Percentiles rank a stretch among this genome's conserved stretches.
Conservation (phyloP, 2,329 filamentous ascomycete genomes). For the Ceratocystis cacaofunesta region DNA sequence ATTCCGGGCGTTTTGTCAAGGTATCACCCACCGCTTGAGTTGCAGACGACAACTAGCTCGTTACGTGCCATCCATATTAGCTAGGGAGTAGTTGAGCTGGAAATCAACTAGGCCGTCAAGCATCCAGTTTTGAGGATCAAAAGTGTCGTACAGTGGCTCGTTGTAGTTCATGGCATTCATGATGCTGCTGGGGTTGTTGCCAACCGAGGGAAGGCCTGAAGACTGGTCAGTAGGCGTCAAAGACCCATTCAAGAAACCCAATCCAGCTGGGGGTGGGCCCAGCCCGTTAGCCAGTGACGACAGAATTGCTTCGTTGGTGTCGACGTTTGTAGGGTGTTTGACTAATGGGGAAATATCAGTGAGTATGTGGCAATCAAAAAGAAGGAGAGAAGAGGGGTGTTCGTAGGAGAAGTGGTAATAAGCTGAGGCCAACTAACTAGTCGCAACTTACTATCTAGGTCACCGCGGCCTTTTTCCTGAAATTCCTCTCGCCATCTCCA, state of each 20-base stretch:
- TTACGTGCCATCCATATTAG: conserved; percentile 22
- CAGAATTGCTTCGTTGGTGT: conserved; percentile 58
- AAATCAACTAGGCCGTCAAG: conserved; percentile 73
- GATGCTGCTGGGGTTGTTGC: conserved; percentile 30
- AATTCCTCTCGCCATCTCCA: conserved; percentile 77
- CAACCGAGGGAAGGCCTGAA: conserved; percentile 21
- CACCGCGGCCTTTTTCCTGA: conserved; percentile 53
- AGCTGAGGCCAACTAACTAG: not conserved
- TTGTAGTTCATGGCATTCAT: conserved; percentile 40
- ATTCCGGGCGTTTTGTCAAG: not conserved
- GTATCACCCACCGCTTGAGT: not conserved
- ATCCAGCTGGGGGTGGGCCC: conserved; percentile 32
- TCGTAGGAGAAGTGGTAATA: not conserved
- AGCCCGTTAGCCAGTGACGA: conserved; percentile 44
- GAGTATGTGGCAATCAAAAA: not conserved
- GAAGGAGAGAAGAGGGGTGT: not conserved
- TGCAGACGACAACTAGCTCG: not conserved
- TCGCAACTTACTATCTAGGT: conserved; percentile 49
- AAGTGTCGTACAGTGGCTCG: conserved; percentile 67
- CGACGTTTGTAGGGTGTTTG: conserved; percentile 75
- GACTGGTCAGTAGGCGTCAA: conserved; percentile 37
- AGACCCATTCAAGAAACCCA: conserved; percentile 36
- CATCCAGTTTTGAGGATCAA: conserved; percentile 88
- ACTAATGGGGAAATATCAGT: conserved; percentile 23
- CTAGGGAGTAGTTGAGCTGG: conserved; percentile 47